Evolutionary conservation across 2,329 filamentous ascomycete species (phyloP).

Genomic region (Aurifilum marmelostoma): DNA sequence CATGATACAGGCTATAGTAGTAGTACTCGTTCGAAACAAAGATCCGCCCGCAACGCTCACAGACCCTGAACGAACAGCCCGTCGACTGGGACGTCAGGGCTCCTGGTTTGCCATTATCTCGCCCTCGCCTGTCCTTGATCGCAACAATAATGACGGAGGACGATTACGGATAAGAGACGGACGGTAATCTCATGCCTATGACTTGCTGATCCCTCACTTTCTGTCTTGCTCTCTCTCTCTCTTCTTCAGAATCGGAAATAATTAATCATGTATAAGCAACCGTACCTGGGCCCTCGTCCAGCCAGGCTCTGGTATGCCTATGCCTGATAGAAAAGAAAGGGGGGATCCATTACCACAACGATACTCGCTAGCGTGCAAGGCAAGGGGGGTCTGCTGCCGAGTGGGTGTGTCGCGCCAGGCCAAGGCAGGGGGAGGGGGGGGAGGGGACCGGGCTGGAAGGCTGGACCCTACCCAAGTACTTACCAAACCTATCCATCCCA

Average conservation of each 20-base stretch:
- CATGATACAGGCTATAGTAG: conserved; percentile 1
- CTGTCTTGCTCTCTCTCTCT: neutral
- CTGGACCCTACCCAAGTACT: neutral
- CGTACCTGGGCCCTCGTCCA: neutral
- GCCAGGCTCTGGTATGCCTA: neutral
- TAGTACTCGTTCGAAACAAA: neutral
- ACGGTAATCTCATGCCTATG: too few species aligned
- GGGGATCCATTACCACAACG: neutral
- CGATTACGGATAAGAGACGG: too few species aligned
- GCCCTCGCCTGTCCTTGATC: neutral
- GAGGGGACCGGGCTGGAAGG: neutral
- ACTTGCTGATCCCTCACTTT: too few species aligned
- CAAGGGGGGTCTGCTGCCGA: neutral
- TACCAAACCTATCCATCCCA: neutral
- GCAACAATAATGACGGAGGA: too few species aligned
- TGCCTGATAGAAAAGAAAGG: neutral
- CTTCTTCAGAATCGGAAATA: neutral
- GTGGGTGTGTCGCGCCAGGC: neutral
- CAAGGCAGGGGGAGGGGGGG: neutral
- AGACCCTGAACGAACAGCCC: neutral
- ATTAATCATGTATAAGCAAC: neutral
- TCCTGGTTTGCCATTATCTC: neutral
- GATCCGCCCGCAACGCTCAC: neutral
- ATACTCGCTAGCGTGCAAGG: neutral
- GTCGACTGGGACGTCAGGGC: neutral